Evolutionary conservation across 2,329 filamentous ascomycete species (phyloP), one percentile per base, ranked within the genome.

Genomic region (Botrytis cinerea): DNA sequence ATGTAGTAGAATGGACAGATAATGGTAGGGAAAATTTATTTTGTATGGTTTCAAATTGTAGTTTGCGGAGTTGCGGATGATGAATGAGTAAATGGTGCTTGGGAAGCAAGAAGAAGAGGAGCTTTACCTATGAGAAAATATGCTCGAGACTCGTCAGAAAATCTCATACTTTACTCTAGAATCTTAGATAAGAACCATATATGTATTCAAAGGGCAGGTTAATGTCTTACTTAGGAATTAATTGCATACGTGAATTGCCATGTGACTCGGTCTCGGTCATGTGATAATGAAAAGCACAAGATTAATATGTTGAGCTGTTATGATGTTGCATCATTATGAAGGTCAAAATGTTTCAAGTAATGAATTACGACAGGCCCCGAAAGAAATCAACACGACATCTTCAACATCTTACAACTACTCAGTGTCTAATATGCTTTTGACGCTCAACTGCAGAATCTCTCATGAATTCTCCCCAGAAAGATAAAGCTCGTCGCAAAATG

Each of bases 1-100:
- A 25, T 4, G 2, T 68, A 0, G 6, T 2, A 28, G 1, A 28
- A 43, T 0, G 9, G 6, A 16, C 1, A 7, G 8, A n/a, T 22
- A 16, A 22, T 28, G 0, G 25, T 10, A 18, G 18, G 25, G 1
- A 18, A 18, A 18, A n/a, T 18, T 6, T 1, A n/a, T 43, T 43
- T n/a, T 1, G 5, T 40, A 16, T 43, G 25, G 35, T 9, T 9
- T 16, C 18, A 16, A 40, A 2, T 62, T n/a, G 28, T 5, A 16
- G 3, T 62, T n/a, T 43, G 35, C 38, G 14, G n/a, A 43, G 22
- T 22, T 22, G 10, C 14, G 40, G 12, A 62, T 62, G 60, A 40
- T 40, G 59, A 18, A n/a, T 16, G 22, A 61, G 51, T 5, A 57
- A 7, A 16, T 28, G n/a, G 51, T 18, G n/a, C 18, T 57, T 28